Base-by-base conservation (phyloP, 202 grass and related monocot species). In the Setaria viridis region DNA sequence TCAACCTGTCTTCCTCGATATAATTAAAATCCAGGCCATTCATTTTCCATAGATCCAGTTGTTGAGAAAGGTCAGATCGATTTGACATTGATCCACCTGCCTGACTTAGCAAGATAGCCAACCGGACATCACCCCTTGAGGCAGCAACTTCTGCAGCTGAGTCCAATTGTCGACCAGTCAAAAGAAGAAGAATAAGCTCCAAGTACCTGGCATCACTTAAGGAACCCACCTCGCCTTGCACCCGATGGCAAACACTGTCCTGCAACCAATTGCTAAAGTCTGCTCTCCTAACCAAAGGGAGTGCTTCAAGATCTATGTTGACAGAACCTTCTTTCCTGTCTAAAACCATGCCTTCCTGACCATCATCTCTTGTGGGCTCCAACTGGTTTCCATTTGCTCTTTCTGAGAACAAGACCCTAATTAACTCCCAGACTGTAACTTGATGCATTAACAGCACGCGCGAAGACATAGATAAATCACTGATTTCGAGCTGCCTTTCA, bases 231-330 rank as follows among this genome's bases (percentile, higher is more conserved):
- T 94, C 91, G 77, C 89, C 96, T 85, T 99, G 93, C 41, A 99
- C 90, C 72, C 91, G 76, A 80, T 95, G 92, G 75, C 90, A 93
- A 71, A 96, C 90, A 80, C 91, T 89, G 60, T 99, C 96, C 75
- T 96, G 93, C 41, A 96, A 82, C 93, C 91, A 96, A 84, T 87
- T 94, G 91, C 90, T 92, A 49, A 99, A 99, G 45, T 92, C 86
- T 75, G 96, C 96, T 92, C 96, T 94, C 80, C 91, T 93, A 65
- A 85, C 83, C 70, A 96, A 92, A 58, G 93, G 93, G 42, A 93
- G 84, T 67, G 96, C 91, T 58, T 94, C 91, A 88, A 74, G 85
- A 72, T 99, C 96, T 60, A 93, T 92, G 68, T 90, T 84, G 42
- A 82, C 45, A 89, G 88, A 81, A 46, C 70, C 67, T 81, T 93